These are phyloP conservation scores for Candida sanyaensis DNA, from an alignment of 1,139 yeast genomes.

Conservation along the genomic window DNA sequence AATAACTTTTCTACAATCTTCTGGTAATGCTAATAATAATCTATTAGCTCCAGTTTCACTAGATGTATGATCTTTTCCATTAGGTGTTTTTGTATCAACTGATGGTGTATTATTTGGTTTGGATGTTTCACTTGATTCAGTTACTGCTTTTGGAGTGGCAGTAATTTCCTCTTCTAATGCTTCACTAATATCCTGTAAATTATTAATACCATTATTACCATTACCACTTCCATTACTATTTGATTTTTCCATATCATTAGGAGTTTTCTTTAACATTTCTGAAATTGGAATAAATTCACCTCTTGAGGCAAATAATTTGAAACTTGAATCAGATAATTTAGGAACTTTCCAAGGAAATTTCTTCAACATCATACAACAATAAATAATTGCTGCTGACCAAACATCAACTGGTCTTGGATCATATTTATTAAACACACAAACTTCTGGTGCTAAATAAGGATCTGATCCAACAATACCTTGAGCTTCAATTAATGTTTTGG, in stretches of 20 bases:
- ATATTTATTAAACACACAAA: constrained; percentile 75
- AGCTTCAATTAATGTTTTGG: constrained; percentile 75
- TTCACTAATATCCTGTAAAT: constrained; percentile 36
- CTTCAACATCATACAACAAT: constrained; percentile 91
- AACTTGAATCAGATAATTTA: constrained; percentile 80
- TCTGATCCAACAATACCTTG: constrained; percentile 94
- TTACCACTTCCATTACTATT: constrained; percentile 8
- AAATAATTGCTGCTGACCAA: constrained; percentile 92
- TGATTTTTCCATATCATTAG: constrained; percentile 22
- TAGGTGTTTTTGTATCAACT: constrained; percentile 1
- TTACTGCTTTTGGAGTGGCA: constrained; percentile 1
- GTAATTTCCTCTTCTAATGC: constrained; percentile 21
- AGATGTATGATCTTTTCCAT: constrained; percentile 52
- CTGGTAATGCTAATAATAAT: constrained; percentile 67
- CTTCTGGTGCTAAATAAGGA: constrained; percentile 95
- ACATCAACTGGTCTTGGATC: constrained; percentile 95
- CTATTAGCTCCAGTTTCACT: constrained; percentile 71
- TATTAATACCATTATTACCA: constrained; percentile 17
- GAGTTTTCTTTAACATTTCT: constrained; percentile 43
- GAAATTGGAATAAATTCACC: constrained; percentile 46
- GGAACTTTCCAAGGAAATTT: constrained; percentile 98
- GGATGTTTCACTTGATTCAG: neutral
- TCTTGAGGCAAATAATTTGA: constrained; percentile 60
- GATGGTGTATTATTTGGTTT: neutral
- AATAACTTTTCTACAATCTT: constrained; percentile 64